Evolutionary conservation across 352 stramenopile genomes (phyloP).

Genomic region (Globisporangium takayamanum): DNA sequence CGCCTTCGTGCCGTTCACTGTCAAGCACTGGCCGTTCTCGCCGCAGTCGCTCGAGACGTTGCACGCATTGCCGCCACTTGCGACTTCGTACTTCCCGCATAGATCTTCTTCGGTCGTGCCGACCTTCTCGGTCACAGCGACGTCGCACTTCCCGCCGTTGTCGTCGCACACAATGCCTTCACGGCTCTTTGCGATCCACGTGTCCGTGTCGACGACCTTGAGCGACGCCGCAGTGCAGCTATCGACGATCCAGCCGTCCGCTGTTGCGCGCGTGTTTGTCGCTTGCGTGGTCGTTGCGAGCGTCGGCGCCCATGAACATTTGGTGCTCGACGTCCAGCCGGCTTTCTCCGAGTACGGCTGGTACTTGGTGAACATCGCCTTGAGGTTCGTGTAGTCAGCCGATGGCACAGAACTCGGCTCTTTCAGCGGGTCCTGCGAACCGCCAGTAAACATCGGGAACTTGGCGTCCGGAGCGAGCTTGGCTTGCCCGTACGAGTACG

Average conservation of each 20-base stretch:
- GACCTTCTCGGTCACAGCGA: conserved; percentile 33
- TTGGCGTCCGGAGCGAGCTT: conserved; percentile 54
- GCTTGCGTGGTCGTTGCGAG: conserved; percentile 51
- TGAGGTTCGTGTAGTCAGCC: conserved; percentile 69
- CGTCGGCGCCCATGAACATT: conserved; percentile 56
- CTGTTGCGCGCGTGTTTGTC: conserved; percentile 43
- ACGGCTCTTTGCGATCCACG: conserved; percentile 64
- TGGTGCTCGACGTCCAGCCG: conserved; percentile 45
- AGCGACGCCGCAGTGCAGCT: conserved; percentile 44
- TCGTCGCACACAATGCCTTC: conserved; percentile 69
- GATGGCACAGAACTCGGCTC: conserved; percentile 55
- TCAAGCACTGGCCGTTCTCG: conserved; percentile 66
- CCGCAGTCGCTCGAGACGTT: conserved; percentile 59
- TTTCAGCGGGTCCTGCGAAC: conserved; percentile 50
- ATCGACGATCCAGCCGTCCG: conserved; percentile 59
- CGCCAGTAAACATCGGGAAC: conserved; percentile 8
- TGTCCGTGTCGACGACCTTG: conserved; percentile 55
- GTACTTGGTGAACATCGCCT: conserved; percentile 64
- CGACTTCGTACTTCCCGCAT: conserved; percentile 64
- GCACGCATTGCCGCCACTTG: conserved; percentile 57
- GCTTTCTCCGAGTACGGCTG: conserved; percentile 24
- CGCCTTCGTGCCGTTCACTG: conserved; percentile 48
- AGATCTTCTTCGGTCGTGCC: conserved; percentile 74
- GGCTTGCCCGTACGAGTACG: conserved; percentile 83
- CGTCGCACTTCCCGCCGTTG: conserved; percentile 58